Conservation (phyloP, 1,139 yeast species). For the Pichia sp. region DNA sequence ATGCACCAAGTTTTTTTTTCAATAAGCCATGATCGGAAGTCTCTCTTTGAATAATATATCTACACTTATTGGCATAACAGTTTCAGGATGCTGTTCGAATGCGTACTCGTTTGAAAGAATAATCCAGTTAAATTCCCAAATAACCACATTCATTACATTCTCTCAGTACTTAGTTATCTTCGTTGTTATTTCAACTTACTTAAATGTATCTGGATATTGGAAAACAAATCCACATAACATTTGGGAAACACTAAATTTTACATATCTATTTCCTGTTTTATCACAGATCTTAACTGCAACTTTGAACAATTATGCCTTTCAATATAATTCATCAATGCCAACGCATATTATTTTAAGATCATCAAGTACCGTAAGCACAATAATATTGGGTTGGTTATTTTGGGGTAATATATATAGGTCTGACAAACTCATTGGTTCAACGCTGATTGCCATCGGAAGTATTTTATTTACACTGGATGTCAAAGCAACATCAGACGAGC, state of each 20-base stretch:
- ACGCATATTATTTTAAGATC: conserved; percentile 63
- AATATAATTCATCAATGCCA: conserved; percentile 55
- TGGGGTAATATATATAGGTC: conserved; percentile 41
- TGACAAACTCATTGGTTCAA: conserved; percentile 44
- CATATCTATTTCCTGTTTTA: conserved; percentile 10
- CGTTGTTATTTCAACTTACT: conserved; percentile 20
- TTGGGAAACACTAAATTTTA: background rate
- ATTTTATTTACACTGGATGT: conserved; percentile 38
- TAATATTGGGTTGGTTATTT: conserved; percentile 48
- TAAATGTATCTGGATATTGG: conserved; percentile 5
- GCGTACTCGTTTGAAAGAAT: conserved; percentile 57
- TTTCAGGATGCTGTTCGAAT: conserved; percentile 72
- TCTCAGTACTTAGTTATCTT: conserved; percentile 54
- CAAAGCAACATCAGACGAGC: background rate
- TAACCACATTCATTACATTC: conserved; percentile 53
- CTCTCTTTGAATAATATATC: background rate
- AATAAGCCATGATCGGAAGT: background rate
- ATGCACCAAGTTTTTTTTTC: background rate
- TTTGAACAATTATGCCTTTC: conserved; percentile 55
- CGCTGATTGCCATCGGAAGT: conserved; percentile 51
- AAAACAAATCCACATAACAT: background rate
- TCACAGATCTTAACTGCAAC: conserved; percentile 8
- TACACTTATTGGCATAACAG: conserved; percentile 35
- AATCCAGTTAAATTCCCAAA: conserved; percentile 32
- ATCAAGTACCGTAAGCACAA: conserved; percentile 56